phyloP scores from a whole-genome alignment of 2,329 filamentous ascomycete genomes.

The Aspergillaceae sp. region DNA sequence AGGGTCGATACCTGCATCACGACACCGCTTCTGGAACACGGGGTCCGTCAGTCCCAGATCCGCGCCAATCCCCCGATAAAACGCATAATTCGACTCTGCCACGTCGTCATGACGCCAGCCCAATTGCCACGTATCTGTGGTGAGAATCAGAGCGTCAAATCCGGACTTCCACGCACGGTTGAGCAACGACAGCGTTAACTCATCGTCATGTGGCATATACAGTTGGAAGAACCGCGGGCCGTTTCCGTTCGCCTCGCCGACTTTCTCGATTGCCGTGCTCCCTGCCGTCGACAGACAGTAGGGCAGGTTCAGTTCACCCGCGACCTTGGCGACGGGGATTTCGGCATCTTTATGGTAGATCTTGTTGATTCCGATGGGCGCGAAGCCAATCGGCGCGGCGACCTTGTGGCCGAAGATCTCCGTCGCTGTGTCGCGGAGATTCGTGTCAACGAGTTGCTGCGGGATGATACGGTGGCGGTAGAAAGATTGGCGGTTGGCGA shows the following conservation, averaged over 20 bases:
- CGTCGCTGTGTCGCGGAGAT: constrained; percentile 48
- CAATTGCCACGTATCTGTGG: constrained; percentile 56
- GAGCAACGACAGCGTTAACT: constrained; percentile 49
- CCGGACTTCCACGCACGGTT: constrained; percentile 47
- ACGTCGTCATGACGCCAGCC: constrained; percentile 54
- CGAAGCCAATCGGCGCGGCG: constrained; percentile 54
- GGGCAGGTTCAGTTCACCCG: constrained; percentile 50
- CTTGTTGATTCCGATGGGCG: constrained; percentile 57
- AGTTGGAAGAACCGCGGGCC: constrained; percentile 53
- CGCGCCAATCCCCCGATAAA: constrained; percentile 51
- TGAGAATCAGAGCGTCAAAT: constrained; percentile 52
- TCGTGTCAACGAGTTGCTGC: constrained; percentile 54
- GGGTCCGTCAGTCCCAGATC: constrained; percentile 53
- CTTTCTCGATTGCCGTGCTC: constrained; percentile 49
- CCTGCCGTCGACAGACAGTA: constrained; percentile 55
- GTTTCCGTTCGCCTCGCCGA: constrained; percentile 47
- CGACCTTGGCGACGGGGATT: constrained; percentile 51
- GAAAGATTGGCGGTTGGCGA: constrained; percentile 56
- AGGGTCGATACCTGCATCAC: constrained; percentile 46
- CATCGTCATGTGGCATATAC: constrained; percentile 57
- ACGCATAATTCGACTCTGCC: constrained; percentile 51
- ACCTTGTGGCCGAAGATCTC: constrained; percentile 54
- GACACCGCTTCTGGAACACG: constrained; percentile 48
- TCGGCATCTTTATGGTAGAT: constrained; percentile 55
- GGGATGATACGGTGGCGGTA: constrained; percentile 56